These are phyloP conservation scores for Ophiobolus disseminans DNA, from an alignment of 2,329 filamentous ascomycete genomes.

Conservation along the genomic window DNA sequence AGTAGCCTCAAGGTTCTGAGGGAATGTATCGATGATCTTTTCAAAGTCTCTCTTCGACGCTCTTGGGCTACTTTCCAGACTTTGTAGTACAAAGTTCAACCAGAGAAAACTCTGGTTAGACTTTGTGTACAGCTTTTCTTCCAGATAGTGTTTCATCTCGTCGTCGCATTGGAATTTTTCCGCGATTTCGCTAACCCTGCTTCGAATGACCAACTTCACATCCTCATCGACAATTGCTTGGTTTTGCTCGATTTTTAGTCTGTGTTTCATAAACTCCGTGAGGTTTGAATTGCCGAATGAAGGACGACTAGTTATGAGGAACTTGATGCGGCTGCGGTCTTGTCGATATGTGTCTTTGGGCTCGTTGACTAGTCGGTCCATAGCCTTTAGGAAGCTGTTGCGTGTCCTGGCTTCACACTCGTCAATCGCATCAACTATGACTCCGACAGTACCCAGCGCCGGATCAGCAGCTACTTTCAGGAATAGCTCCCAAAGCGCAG, in stretches of 20 bases:
- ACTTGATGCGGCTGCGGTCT: conserved; percentile 37
- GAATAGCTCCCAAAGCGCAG: conserved; percentile 48
- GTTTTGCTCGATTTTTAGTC: conserved; percentile 33
- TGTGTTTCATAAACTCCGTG: conserved; percentile 10
- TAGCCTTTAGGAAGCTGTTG: conserved; percentile 22
- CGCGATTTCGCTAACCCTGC: conserved; percentile 42
- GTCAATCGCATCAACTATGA: conserved; percentile 52
- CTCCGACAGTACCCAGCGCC: conserved; percentile 31
- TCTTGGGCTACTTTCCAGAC: conserved; percentile 36
- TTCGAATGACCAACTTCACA: conserved; percentile 42
- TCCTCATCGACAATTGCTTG: conserved; percentile 32
- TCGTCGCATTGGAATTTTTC: conserved; percentile 27
- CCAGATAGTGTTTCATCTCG: conserved; percentile 35
- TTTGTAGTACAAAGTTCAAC: conserved; percentile 48
- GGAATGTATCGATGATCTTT: conserved; percentile 41
- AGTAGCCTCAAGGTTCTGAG: conserved; percentile 35
- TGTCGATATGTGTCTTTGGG: conserved; percentile 4
- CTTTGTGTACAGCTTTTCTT: conserved; percentile 38
- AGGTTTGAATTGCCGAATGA: conserved; percentile 11
- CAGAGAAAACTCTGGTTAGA: conserved; percentile 51
- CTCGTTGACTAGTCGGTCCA: conserved; percentile 19
- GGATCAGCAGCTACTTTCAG: conserved; percentile 40
- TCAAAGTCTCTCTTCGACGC: conserved; percentile 24
- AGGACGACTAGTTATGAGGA: conserved; percentile 44
- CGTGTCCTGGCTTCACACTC: conserved; percentile 43